Conservation (phyloP, 2,329 filamentous ascomycete species). For the Diaporthe sp. region DNA sequence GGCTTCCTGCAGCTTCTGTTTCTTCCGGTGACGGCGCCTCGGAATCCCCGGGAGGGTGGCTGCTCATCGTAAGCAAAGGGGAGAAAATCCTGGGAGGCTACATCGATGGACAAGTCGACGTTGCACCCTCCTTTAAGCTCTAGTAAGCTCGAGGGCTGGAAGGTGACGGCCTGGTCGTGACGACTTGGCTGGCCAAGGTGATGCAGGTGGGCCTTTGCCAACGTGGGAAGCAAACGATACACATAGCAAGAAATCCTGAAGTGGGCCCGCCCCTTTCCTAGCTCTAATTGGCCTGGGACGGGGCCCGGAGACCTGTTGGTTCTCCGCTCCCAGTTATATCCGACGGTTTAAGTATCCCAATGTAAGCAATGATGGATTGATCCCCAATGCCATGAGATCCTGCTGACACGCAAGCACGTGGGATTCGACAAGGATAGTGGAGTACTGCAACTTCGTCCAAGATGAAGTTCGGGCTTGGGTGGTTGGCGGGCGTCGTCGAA, state of each 20-base stretch:
- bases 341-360: background rate
- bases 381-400: background rate
- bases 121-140: conserved; percentile 19
- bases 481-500: background rate
- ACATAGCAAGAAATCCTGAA: conserved; percentile 26
- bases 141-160: conserved; percentile 17
- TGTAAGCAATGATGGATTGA: background rate
- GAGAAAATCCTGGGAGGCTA: conserved; percentile 5
- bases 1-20: conserved; percentile 12
- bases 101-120: conserved; percentile 10
- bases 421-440: background rate
- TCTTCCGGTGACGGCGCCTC: conserved; percentile 17
- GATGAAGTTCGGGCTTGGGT: background rate
- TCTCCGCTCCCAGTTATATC: conserved; percentile 20
- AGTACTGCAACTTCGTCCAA: background rate
- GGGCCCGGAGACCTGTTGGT: conserved; percentile 14
- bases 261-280: conserved; percentile 27
- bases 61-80: conserved; percentile 25
- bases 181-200: conserved; percentile 13
- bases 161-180: background rate
- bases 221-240: conserved; percentile 27
- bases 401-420: background rate
- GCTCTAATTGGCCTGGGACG: conserved; percentile 24
- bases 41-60: conserved; percentile 8
- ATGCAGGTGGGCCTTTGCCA: conserved; percentile 18